phyloP scores from a whole-genome alignment of 2,329 filamentous ascomycete genomes.

The Bisporella sp. region DNA sequence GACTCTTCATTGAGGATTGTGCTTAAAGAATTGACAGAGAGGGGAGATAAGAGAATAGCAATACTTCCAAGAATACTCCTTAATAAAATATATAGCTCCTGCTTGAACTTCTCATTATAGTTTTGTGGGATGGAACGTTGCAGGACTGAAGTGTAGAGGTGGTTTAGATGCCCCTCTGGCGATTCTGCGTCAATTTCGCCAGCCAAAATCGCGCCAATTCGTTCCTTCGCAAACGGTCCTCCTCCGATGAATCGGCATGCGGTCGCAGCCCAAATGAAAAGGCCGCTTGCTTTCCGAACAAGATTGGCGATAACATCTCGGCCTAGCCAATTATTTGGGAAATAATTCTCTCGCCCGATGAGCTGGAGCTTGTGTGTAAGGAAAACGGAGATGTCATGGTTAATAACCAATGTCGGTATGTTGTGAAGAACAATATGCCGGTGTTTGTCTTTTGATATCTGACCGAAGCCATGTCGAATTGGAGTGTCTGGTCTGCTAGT shows the following conservation, averaged over 20 bases:
- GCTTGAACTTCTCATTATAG: constrained; percentile 5
- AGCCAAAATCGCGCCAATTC: constrained; percentile 3
- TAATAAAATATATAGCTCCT: constrained; percentile 3
- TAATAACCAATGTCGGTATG: constrained; percentile 14
- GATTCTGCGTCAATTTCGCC: neutral
- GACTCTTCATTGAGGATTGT: neutral
- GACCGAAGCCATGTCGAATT: constrained; percentile 14
- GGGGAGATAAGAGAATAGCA: constrained; percentile 4
- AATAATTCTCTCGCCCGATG: constrained; percentile 1
- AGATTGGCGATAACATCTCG: constrained; percentile 12
- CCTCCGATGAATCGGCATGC: constrained; percentile 12
- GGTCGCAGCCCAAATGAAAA: constrained; percentile 25
- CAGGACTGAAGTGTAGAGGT: constrained; percentile 7
- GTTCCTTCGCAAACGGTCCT: neutral
- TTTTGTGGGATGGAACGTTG: constrained; percentile 3
- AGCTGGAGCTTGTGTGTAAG: constrained; percentile 8
- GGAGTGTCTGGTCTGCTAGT: constrained; percentile 22
- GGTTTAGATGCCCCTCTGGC: constrained; percentile 8
- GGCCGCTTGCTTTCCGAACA: constrained; percentile 12
- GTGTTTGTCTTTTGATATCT: constrained; percentile 7
- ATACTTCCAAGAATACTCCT: constrained; percentile 9
- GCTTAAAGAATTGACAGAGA: constrained; percentile 4
- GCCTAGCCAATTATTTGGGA: constrained; percentile 12
- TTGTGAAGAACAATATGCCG: constrained; percentile 17
- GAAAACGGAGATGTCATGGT: constrained; percentile 13